Percentiles rank a stretch among this genome's conserved stretches.
These are phyloP conservation scores for Dionaea muscipula DNA, from an alignment of 179 eudicot species.

Conservation along the genomic window DNA sequence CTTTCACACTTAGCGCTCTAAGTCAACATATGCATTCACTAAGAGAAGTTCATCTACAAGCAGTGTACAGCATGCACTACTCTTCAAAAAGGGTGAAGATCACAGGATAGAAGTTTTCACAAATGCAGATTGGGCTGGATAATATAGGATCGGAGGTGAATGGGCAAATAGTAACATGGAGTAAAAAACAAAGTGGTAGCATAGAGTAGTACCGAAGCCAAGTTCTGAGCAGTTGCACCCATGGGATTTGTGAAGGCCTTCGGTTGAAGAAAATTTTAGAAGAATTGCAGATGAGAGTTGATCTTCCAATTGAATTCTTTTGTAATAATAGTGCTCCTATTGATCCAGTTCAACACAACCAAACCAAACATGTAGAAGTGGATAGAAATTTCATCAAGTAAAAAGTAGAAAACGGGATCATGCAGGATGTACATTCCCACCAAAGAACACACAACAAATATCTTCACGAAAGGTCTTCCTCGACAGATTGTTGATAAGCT, in stretches of 20 bases:
- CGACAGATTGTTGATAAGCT: background rate
- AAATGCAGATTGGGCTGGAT: constrained; percentile 1
- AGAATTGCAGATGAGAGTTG: background rate
- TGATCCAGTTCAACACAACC: background rate
- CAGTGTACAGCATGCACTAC: background rate
- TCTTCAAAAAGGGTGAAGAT: constrained; percentile 1
- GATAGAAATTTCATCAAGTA: no score
- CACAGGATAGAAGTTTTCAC: background rate
- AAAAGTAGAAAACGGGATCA: background rate
- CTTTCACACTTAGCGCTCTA: background rate
- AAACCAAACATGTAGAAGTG: no score
- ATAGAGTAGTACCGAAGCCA: background rate
- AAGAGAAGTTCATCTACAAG: background rate
- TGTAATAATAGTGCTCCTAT: background rate
- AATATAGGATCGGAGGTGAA: background rate
- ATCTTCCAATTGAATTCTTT: background rate
- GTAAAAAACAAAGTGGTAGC: background rate
- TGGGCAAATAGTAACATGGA: background rate
- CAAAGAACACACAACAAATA: background rate
- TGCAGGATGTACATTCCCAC: background rate
- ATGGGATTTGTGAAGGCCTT: constrained; percentile 1
- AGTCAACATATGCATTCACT: constrained; percentile 1
- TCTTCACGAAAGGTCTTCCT: background rate
- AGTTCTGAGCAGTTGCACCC: constrained; percentile 2
- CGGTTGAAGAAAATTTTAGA: constrained; percentile 1